Percentiles rank a stretch among this genome's conserved stretches.
phyloP scores from a whole-genome alignment of 257 asterid genomes.

The Plectranthus barbatus region DNA sequence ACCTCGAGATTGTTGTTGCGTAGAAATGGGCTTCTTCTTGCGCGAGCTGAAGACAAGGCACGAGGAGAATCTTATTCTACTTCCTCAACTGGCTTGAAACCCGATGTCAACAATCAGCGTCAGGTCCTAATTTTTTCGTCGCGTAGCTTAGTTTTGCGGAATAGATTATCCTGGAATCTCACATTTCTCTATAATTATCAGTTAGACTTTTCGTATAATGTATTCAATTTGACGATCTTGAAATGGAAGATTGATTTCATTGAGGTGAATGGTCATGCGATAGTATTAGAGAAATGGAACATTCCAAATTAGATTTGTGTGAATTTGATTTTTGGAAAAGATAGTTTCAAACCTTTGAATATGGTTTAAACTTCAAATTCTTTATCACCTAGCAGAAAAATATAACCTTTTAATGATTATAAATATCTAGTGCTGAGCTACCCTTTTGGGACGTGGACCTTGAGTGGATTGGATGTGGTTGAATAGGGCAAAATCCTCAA shows the following conservation, averaged over 20 bases:
- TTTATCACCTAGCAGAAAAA: too few relatives aligned
- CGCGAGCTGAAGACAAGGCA: slow-evolving; percentile 68
- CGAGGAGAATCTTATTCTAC: slow-evolving; percentile 33
- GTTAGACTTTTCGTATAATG: background rate
- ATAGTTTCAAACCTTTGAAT: background rate
- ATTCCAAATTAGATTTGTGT: background rate
- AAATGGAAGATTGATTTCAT: background rate
- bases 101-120: slow-evolving; percentile 25
- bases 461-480: too few relatives aligned
- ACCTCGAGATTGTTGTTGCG: slow-evolving; percentile 25
- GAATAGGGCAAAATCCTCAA: too few relatives aligned
- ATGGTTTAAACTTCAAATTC: background rate
- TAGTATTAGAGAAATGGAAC: background rate
- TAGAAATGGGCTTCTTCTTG: slow-evolving; percentile 48
- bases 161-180: background rate
- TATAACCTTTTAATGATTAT: too few relatives aligned
- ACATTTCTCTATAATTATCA: background rate
- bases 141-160: background rate
- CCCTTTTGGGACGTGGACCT: too few relatives aligned
- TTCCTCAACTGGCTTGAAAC: slow-evolving; percentile 36
- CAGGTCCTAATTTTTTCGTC: slow-evolving; percentile 31
- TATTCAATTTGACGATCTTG: background rate
- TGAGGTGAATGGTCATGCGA: background rate
- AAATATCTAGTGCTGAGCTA: too few relatives aligned
- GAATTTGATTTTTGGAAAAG: slow-evolving; percentile 4